Base-by-base conservation (phyloP, 2,329 filamentous ascomycete species). In the Myriosclerotinia curreyana region DNA sequence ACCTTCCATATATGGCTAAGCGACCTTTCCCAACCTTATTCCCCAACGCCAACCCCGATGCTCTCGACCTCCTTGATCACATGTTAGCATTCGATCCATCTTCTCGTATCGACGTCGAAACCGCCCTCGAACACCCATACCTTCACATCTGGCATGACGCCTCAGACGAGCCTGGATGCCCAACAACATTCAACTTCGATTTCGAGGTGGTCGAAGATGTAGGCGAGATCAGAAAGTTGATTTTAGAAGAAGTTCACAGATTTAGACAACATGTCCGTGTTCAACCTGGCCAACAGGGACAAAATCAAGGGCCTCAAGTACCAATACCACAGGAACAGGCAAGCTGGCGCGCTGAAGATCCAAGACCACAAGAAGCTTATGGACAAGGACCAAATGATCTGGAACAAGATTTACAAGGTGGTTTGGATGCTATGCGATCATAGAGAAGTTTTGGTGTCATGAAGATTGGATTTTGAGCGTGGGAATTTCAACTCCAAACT, bases 181-280 rank as follows among this genome's bases (percentile, higher is more conserved):
- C 93, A 0, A 91, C 89, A 20, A 93, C 92, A 22, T 99, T 99
- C 79, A 93, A 99, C 81, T 99, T 99, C 80, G 90, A 94, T 76
- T 99, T 99, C 74, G 95, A 99, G 77, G 88, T 96, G n/a, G 86
- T 97, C 48, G 94, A 99, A 61, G 95, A 98, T 52, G 92, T 99
- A 25, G 84, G 82, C 28, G 91, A 97, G 71, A 98, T 99, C 93
- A 91, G 95, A 75, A 88, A 88, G 78, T 96, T 97, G 91, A 99
- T 99, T 69, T 82, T 97, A 66, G 89, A 94, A n/a, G 95, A 99
- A 78, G 95, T 99, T 56, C 83, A 86, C 74, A 84, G 87, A 69
- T 99, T 99, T 86, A 86, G 95, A 68, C 81, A 83, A 65, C 73
- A 73, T 54, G 74, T 75, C n/a, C 66, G 74, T 48, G 70, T 75